Conservation (phyloP, 2,329 filamentous ascomycete species). For the Rasamsonia emersonii region DNA sequence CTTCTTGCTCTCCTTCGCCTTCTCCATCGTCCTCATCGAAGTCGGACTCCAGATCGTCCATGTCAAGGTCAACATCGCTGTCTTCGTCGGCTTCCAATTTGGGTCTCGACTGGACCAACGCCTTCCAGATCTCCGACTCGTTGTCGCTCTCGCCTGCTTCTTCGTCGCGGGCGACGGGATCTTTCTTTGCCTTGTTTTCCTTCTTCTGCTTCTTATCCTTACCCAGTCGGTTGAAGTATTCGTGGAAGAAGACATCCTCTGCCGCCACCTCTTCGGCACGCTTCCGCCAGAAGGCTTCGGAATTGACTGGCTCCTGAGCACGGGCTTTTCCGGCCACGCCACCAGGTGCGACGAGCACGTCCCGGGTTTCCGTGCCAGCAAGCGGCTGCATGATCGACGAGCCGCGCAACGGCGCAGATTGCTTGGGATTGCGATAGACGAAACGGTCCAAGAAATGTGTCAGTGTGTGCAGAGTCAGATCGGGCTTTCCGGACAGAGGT, state of each 20-base stretch:
- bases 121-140: conserved; percentile 86
- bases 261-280: conserved; percentile 78
- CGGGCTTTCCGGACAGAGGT: conserved; percentile 74
- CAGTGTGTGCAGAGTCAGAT: conserved; percentile 79
- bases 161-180: conserved; percentile 32
- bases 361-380: conserved; percentile 51
- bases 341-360: conserved; percentile 50
- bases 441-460: conserved; percentile 97
- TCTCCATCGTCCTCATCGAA: conserved; percentile 42
- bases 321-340: conserved; percentile 40
- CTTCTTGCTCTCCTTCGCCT: conserved; percentile 33
- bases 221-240: conserved; percentile 76
- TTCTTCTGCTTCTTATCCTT: conserved; percentile 54
- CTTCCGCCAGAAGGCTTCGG: conserved; percentile 83
- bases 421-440: conserved; percentile 91
- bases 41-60: conserved; percentile 46
- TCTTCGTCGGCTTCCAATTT: conserved; percentile 60
- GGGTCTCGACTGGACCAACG: conserved; percentile 70
- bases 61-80: conserved; percentile 50
- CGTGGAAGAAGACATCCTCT: conserved; percentile 97
- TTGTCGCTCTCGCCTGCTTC: conserved; percentile 47
- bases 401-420: conserved; percentile 56
- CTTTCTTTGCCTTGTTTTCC: conserved; percentile 41
- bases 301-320: conserved; percentile 65
- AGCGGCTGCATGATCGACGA: conserved; percentile 96